Conservation (phyloP, 1,284 basidiomycete species). For the Neotropicomus parvogracilis region DNA sequence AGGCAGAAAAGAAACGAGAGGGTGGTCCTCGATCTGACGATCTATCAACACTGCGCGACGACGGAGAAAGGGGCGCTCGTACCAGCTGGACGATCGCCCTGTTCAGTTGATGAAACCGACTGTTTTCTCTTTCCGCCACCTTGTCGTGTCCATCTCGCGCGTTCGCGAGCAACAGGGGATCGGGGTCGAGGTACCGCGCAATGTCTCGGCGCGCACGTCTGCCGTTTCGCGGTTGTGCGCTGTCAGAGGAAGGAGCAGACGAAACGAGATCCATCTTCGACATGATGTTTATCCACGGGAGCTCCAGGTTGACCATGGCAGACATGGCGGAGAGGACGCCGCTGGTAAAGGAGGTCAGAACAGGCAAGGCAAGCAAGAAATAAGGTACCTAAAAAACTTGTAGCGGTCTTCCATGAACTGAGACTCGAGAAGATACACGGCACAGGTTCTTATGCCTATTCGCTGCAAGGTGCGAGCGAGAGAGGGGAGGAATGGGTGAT, state of each 20-base stretch:
- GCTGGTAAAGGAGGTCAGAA: conserved; percentile 40
- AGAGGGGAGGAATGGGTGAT: conserved; percentile 92
- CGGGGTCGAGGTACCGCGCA: conserved; percentile 93
- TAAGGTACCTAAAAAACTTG: conserved; percentile 86
- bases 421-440: conserved; percentile 91
- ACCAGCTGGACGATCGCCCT: conserved; percentile 93
- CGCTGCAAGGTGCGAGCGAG: conserved; percentile 72
- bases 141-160: conserved; percentile 40
- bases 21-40: conserved; percentile 93
- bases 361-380: not conserved
- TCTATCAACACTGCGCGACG: conserved; percentile 10
- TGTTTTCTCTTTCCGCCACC: conserved; percentile 64
- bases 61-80: conserved; percentile 27
- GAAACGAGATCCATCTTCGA: conserved; percentile 99
- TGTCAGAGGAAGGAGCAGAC: conserved; percentile 42
- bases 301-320: conserved; percentile 96
- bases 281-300: conserved; percentile 97
- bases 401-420: conserved; percentile 99
- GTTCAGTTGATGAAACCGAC: conserved; percentile 91
- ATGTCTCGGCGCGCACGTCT: conserved; percentile 71
- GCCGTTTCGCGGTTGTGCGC: conserved; percentile 64
- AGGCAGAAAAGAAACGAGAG: conserved; percentile 94
- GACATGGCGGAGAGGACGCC: conserved; percentile 99
- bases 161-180: conserved; percentile 83
- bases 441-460: conserved; percentile 76